Evolutionary conservation across 202 grass and related monocot genomes (phyloP).

Genomic region (Cymbopogon flexuosus): DNA sequence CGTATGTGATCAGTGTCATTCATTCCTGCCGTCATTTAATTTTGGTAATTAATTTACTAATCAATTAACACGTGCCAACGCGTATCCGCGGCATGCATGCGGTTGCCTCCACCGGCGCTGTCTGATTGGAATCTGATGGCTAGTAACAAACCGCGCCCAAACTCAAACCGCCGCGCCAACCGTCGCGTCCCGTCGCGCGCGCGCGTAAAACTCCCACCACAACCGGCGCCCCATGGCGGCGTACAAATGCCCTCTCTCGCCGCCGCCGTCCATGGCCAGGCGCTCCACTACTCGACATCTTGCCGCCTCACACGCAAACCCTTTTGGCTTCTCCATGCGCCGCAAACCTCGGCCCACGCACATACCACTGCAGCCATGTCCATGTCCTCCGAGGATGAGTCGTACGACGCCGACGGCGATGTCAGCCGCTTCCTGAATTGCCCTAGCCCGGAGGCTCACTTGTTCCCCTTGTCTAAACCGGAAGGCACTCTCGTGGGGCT

Average conservation of each 20-base stretch:
- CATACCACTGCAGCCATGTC: not conserved
- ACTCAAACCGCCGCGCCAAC: not conserved
- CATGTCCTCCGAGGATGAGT: not conserved
- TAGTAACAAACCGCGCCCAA: not conserved
- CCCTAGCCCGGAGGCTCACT: not conserved
- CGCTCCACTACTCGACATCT: not conserved
- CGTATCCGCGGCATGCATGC: not conserved
- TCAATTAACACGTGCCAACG: not conserved
- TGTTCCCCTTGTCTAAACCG: not conserved
- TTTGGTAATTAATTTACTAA: not conserved
- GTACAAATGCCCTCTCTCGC: not conserved
- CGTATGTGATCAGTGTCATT: too few species aligned
- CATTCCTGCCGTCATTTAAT: not conserved
- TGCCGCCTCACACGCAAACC: not conserved
- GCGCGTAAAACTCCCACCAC: not conserved
- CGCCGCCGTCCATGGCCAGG: not conserved
- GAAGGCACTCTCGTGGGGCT: not conserved
- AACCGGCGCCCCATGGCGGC: not conserved
- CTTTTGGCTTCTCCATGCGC: not conserved
- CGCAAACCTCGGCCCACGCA: not conserved
- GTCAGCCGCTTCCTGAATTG: not conserved
- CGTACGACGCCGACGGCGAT: constrained; percentile 16
- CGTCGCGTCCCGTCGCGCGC: not conserved
- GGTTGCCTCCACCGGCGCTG: not conserved
- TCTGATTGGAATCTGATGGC: not conserved